These are phyloP conservation scores for Platismatia glauca DNA, from an alignment of 495 filamentous ascomycete genomes.

Conservation along the genomic window DNA sequence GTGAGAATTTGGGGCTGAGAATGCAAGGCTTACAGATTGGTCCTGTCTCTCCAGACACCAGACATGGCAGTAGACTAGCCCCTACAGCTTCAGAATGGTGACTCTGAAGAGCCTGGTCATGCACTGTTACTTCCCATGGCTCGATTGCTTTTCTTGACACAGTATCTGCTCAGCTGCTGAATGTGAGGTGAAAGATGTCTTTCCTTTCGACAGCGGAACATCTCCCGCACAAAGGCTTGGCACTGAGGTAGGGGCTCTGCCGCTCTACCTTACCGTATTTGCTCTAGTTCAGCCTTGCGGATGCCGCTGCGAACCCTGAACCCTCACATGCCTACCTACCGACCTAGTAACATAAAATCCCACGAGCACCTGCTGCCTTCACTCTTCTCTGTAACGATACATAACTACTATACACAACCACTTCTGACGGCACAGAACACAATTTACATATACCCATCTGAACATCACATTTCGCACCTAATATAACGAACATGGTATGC, in stretches of 20 bases:
- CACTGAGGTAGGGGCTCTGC: neutral
- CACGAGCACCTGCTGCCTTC: neutral
- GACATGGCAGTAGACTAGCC: slow-evolving; percentile 11
- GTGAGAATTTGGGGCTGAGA: neutral
- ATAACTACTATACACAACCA: neutral
- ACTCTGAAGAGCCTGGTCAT: neutral
- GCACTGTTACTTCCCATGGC: neutral
- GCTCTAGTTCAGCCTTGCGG: slow-evolving; percentile 8
- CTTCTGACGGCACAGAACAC: neutral
- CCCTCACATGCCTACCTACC: neutral
- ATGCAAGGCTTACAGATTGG: slow-evolving; percentile 62
- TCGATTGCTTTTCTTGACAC: no score
- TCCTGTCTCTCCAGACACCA: slow-evolving; percentile 95
- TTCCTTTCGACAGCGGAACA: neutral
- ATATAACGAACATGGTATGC: slow-evolving; percentile 9
- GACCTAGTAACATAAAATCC: neutral
- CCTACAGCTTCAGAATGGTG: neutral
- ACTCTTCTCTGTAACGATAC: neutral
- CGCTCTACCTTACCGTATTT: no score
- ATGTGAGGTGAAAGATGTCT: neutral
- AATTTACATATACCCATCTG: neutral
- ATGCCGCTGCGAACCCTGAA: slow-evolving; percentile 1
- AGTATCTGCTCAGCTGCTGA: neutral
- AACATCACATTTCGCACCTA: no score
- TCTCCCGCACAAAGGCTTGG: neutral